Conservation (phyloP, 768 basidiomycete genomes). For the Leccinum pellstonianum region DNA sequence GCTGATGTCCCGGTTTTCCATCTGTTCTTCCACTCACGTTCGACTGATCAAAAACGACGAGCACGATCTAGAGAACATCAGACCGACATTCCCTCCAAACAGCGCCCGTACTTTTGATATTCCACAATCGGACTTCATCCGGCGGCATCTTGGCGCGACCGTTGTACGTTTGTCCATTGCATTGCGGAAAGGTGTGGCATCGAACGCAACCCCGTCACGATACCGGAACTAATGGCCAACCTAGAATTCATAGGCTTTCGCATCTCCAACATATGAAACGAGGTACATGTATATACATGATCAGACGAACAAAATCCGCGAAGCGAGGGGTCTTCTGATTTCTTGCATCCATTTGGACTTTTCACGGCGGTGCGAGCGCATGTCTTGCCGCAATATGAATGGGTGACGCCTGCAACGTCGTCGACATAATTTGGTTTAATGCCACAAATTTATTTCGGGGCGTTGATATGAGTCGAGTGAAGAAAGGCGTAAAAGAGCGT, state of each 20-base stretch:
- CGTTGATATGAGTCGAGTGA: constrained; percentile 9
- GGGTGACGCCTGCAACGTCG: constrained; percentile 45
- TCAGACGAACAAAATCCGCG: constrained; percentile 57
- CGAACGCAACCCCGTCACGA: constrained; percentile 48
- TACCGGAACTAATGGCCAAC: constrained; percentile 49
- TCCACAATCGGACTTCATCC: constrained; percentile 45
- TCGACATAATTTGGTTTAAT: constrained; percentile 55
- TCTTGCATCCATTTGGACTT: constrained; percentile 47
- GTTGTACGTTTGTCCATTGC: constrained; percentile 46
- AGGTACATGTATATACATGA: constrained; percentile 50
- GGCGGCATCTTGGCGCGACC: constrained; percentile 47
- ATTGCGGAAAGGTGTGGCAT: constrained; percentile 49
- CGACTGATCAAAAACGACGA: constrained; percentile 41
- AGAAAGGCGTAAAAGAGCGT: constrained; percentile 13
- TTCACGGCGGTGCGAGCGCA: constrained; percentile 47
- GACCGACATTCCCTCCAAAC: constrained; percentile 53
- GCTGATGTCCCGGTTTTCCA: constrained; percentile 35
- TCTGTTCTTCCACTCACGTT: constrained; percentile 50
- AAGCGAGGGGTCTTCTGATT: constrained; percentile 48
- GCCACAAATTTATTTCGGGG: constrained; percentile 48
- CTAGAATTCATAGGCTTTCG: constrained; percentile 31
- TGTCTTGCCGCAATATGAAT: constrained; percentile 60
- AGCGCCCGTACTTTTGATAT: constrained; percentile 45
- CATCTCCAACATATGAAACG: constrained; percentile 1
- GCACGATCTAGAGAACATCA: constrained; percentile 16